Conservation (phyloP, 225 moss, liverwort and hornwort genomes). For the Pseudisothecium myosuroides region DNA sequence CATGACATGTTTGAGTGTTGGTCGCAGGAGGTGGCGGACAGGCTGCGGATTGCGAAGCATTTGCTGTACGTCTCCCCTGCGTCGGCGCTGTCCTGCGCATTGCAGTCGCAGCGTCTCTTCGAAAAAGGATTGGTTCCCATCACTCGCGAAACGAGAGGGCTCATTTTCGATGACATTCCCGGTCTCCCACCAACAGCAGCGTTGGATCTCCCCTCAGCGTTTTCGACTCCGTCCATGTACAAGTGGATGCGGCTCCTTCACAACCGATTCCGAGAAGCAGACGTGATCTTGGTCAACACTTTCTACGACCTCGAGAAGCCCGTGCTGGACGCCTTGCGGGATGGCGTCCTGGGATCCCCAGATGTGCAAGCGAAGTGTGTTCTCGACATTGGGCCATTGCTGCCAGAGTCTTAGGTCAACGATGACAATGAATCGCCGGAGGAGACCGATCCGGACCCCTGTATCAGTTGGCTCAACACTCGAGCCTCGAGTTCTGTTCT, state of each 20-base stretch:
- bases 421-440: not conserved
- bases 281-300: constrained; percentile 22
- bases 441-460: constrained; percentile 9
- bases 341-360: not conserved
- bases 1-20: constrained; percentile 29
- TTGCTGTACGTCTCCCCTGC: constrained; percentile 10
- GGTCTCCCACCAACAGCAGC: constrained; percentile 6
- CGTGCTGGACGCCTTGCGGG: constrained; percentile 17
- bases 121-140: not conserved
- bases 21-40: constrained; percentile 17
- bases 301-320: constrained; percentile 20
- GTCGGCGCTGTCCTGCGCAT: not conserved
- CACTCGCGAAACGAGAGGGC: not conserved
- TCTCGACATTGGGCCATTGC: constrained; percentile 34
- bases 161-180: constrained; percentile 3
- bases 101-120: not conserved
- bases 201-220: not conserved
- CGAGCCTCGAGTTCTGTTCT: constrained; percentile 7
- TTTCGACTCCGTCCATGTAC: not conserved
- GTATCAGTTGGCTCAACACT: constrained; percentile 15
- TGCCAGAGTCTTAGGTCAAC: constrained; percentile 6
- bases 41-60: constrained; percentile 11
- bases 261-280: not conserved
- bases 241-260: not conserved
- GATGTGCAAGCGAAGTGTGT: not conserved